phyloP scores from a whole-genome alignment of 1,284 basidiomycete species.

The Tylopilus sp. region DNA sequence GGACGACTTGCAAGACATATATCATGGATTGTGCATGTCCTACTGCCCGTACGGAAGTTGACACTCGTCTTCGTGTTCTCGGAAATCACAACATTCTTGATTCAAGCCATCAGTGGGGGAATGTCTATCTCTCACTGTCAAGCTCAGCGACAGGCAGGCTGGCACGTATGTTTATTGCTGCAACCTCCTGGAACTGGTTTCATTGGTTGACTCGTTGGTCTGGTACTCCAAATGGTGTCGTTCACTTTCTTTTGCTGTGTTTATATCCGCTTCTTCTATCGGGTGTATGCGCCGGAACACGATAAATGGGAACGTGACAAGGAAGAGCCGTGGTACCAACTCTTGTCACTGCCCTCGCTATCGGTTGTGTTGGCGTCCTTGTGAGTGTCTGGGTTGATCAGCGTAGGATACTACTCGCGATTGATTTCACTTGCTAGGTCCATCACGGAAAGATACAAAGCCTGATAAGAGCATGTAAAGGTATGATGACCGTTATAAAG shows the following conservation, averaged over 20 bases:
- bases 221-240: conserved; percentile 59
- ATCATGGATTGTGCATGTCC: conserved; percentile 48
- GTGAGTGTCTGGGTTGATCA: conserved; percentile 35
- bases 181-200: conserved; percentile 55
- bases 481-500: too few species aligned
- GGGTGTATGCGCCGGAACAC: conserved; percentile 46
- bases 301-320: conserved; percentile 44
- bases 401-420: background rate
- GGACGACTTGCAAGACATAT: conserved; percentile 57
- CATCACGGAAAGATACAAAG: too few species aligned
- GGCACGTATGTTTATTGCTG: conserved; percentile 40
- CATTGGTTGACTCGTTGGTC: conserved; percentile 44
- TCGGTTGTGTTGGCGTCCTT: conserved; percentile 66
- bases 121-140: conserved; percentile 8
- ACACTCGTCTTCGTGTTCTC: conserved; percentile 53
- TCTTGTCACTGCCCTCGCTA: conserved; percentile 47
- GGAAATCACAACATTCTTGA: conserved; percentile 65
- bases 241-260: conserved; percentile 61
- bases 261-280: conserved; percentile 55
- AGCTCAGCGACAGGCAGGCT: conserved; percentile 29
- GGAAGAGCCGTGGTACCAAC: conserved; percentile 41
- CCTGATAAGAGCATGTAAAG: too few species aligned
- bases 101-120: conserved; percentile 43
- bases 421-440: conserved; percentile 40
- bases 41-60: conserved; percentile 51